Evolutionary conservation across 2,329 filamentous ascomycete species (phyloP).

Genomic region (Epichloe hybrida): DNA sequence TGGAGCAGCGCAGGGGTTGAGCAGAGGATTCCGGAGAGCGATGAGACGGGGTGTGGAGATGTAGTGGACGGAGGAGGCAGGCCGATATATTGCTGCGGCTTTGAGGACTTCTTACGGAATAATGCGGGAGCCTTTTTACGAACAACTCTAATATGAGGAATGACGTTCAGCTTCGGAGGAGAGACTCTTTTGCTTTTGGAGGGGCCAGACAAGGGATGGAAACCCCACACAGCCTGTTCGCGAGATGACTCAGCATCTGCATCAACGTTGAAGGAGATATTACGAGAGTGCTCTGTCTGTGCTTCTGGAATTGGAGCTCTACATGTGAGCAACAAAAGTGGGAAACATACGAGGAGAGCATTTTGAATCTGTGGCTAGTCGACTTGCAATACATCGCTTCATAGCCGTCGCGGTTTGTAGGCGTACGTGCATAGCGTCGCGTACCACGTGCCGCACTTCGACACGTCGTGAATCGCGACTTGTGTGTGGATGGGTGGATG

Average conservation of each 20-base stretch:
- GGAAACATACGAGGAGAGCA: too few species aligned
- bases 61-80: neutral
- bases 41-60: neutral
- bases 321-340: too few species aligned
- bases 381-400: too few species aligned
- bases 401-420: neutral
- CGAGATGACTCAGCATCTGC: conserved; percentile 1
- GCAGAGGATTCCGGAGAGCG: neutral
- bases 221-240: neutral
- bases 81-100: neutral
- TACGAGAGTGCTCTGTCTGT: too few species aligned
- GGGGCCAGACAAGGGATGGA: neutral
- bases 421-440: neutral
- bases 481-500: neutral
- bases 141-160: neutral
- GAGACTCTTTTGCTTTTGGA: neutral
- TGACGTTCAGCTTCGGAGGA: neutral
- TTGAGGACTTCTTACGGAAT: neutral
- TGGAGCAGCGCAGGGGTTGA: neutral
- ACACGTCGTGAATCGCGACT: neutral
- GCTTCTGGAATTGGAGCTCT: too few species aligned
- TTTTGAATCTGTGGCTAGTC: too few species aligned
- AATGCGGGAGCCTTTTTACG: neutral
- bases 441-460: neutral
- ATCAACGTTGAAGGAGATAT: neutral